Conservation (phyloP, 305 asterid species). For the Solanum hybrid region DNA sequence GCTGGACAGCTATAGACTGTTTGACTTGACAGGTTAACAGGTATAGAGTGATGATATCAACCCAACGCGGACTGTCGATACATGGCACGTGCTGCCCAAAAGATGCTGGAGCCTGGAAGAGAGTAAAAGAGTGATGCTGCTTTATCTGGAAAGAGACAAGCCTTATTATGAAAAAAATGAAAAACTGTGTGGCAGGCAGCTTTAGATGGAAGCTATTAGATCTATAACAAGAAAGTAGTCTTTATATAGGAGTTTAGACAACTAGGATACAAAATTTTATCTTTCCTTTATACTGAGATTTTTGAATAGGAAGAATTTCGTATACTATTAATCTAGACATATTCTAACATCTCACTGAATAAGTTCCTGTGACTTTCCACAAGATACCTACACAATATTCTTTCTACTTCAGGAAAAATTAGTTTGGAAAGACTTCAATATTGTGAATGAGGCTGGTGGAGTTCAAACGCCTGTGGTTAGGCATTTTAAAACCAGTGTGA, state of each 20-base stretch:
- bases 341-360: not conserved
- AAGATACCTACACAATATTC: conserved; percentile 11
- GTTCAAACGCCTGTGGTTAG: conserved; percentile 46
- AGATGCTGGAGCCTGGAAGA: not conserved
- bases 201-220: not conserved
- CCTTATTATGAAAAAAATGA: not conserved
- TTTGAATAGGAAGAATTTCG: not conserved
- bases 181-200: not conserved
- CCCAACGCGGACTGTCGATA: not conserved
- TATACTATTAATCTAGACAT: not conserved
- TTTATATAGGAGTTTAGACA: not conserved
- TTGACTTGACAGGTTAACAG: not conserved
- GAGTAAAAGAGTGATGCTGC: not conserved
- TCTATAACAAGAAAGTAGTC: not conserved
- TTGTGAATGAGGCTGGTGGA: conserved; percentile 72
- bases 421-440: conserved; percentile 52
- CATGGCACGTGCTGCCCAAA: not conserved
- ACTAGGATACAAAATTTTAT: not conserved
- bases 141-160: not conserved
- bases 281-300: not conserved
- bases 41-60: not conserved
- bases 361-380: not conserved
- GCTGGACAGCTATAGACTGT: not conserved
- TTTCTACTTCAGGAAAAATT: conserved; percentile 50
- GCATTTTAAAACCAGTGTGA: conserved; percentile 45